Base-by-base conservation (phyloP, 352 stramenopile genomes). In the Plasmopara halstedii region DNA sequence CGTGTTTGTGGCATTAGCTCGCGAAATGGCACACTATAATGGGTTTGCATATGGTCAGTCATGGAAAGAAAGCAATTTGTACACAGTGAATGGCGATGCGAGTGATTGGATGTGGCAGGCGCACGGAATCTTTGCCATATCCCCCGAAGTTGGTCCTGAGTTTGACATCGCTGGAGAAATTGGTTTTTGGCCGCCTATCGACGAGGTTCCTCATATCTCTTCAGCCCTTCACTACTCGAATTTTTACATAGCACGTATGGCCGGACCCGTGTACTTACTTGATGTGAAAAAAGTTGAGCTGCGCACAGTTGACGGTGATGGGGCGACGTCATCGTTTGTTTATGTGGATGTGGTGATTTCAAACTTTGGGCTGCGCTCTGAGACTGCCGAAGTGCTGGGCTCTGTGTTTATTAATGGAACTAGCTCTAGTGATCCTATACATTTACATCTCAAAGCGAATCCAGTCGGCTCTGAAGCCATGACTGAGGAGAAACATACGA, bases 51-150 rank as follows among this genome's bases (percentile, higher is more conserved):
- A 86, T 22, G 82, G 82, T 0, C 79, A 89, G 52, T 70, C 82
- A 4, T 93, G 82, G 82, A 83, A 82, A 33, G 66, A 90, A 13
- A 84, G 73, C 61, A 85, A 91, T 18, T 43, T 93, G 54, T 93
- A 93, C 58, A 85, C 77, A 4, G 82, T 93, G 18, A 93, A 93
- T 33, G 82, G 82, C 14, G 82, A 93, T 44, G 88, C 82, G 18
- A 93, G 82, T 50, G 82, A 93, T 56, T 93, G 82, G 82, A 86
- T 93, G 68, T 90, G 79, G 79, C 53, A 73, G 1, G 62, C 44
- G 17, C 82, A 93, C 46, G 73, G 79, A 0, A 89, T 93, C 38
- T 89, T 85, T 18, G 65, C 82, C 40, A 90, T 93, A 70, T 93
- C 82, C 2, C 82, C 82, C 6, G 82, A 93, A 47, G 79, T 90